These are phyloP conservation scores for Daldinia decipiens DNA, from an alignment of 495 filamentous ascomycete genomes.

Conservation along the genomic window DNA sequence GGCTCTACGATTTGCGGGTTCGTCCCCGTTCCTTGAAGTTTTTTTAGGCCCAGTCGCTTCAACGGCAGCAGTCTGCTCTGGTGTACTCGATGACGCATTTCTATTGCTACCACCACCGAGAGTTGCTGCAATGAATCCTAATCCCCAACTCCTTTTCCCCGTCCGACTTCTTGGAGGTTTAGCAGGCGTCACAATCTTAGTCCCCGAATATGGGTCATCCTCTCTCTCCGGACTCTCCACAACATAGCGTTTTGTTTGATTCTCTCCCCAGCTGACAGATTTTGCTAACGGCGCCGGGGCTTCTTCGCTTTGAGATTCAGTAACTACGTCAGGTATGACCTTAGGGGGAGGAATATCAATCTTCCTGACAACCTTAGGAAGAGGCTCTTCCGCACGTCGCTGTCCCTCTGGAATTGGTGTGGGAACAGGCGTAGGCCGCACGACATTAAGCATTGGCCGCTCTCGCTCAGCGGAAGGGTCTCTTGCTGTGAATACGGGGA, in stretches of 20 bases:
- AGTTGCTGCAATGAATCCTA: conserved; percentile 51
- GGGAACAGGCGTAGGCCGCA: conserved; percentile 60
- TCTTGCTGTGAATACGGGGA: conserved; percentile 53
- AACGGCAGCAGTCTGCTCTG: conserved; percentile 22
- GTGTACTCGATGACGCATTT: conserved; percentile 42
- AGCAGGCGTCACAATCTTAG: conserved; percentile 39
- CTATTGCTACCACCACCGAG: conserved; percentile 48
- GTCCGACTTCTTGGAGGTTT: conserved; percentile 43
- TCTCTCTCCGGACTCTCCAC: conserved; percentile 62
- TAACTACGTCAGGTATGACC: conserved; percentile 17
- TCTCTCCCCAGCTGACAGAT: conserved; percentile 68
- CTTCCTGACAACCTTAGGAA: conserved; percentile 30
- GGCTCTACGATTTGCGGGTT: conserved; percentile 32
- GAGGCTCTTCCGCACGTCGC: conserved; percentile 21
- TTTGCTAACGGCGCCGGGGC: conserved; percentile 52
- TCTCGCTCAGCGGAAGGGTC: conserved; percentile 61
- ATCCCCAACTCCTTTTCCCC: conserved; percentile 53
- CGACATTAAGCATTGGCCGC: conserved; percentile 62
- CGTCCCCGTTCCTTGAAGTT: conserved; percentile 36
- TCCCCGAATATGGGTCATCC: conserved; percentile 44
- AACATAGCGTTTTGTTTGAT: conserved; percentile 69
- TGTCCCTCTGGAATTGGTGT: conserved; percentile 57
- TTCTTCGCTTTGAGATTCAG: conserved; percentile 35
- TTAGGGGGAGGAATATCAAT: conserved; percentile 14
- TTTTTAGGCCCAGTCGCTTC: conserved; percentile 28